These are phyloP conservation scores for Boletus coccyginus DNA, from an alignment of 768 basidiomycete species.

Conservation along the genomic window DNA sequence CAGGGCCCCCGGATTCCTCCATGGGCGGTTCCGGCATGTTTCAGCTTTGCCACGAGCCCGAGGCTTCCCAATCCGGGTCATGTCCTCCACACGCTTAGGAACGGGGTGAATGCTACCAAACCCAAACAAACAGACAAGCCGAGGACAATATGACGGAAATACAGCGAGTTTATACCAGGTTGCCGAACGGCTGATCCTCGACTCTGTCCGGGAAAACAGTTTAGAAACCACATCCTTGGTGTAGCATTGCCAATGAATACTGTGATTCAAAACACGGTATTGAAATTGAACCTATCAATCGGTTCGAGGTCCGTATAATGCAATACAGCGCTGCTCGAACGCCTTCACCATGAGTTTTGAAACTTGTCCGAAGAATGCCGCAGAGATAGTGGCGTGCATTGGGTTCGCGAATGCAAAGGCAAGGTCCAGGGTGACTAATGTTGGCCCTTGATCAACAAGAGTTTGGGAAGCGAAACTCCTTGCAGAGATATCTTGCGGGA, in stretches of 20 bases:
- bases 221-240: neutral
- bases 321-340: constrained; percentile 81
- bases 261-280: neutral
- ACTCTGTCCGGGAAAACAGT: neutral
- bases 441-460: constrained; percentile 43
- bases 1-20: neutral
- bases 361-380: constrained; percentile 83
- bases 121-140: neutral
- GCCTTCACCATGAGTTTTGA: constrained; percentile 88
- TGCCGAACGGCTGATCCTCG: neutral
- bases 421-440: constrained; percentile 81
- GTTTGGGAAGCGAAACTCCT: neutral
- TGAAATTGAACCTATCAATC: constrained; percentile 6
- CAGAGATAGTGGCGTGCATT: constrained; percentile 77
- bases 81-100: neutral
- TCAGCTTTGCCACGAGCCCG: too few species aligned
- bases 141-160: neutral
- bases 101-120: neutral
- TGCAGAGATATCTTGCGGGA: constrained; percentile 3
- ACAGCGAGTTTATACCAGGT: too few species aligned
- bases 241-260: neutral
- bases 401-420: constrained; percentile 87
- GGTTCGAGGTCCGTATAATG: constrained; percentile 59
- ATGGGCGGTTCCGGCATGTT: neutral
- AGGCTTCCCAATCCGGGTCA: neutral